Evolutionary conservation across 2,329 filamentous ascomycete genomes (phyloP), one percentile per base, ranked within the genome.

Genomic region (Trichophaea hybrida): DNA sequence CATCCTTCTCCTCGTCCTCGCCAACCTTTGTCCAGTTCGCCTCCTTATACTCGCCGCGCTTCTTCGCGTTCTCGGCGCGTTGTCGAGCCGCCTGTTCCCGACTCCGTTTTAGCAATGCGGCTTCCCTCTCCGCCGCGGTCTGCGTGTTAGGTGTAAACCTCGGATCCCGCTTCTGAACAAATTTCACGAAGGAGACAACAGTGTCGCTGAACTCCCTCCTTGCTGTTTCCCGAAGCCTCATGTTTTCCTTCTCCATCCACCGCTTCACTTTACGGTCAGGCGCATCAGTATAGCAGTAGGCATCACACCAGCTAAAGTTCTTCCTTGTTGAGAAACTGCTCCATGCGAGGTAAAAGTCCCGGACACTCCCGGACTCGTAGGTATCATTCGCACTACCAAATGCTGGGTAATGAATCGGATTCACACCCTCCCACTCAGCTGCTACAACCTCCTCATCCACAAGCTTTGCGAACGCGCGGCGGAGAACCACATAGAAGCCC

Each of bases 211-310:
- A 97, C 65, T 95, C 87, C 59, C 85, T 81, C 8, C 86, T 80
- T 2, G 83, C 88, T 57, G 91, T 86, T 17, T 96, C 90, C 56
- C 93, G 80, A 31, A 85, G 73, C 64, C 85, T 86, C 67, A 83
- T 86, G 72, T 98, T 98, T 71, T 96, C 91, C 72, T 95, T 96
- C 70, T 97, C 93, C 83, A 97, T 94, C 43, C 88, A 69, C 35
- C 93, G 81, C 55, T 91, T 82, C 13, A 88, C 78, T 40, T 85
- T 81, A 55, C 93, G 82, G 72, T 98, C 91, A 1, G 89, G 88
- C 1, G 89, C 91, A 67, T 96, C 89, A 0, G 85, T 84, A 17
- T 89, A 77, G 54, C 85, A 80, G 73, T 94, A 93, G 62, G 81
- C 79, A 70, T 98, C 90, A 70, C 84, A 86, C 91, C 93, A 98